These are phyloP conservation scores for Irpex lacteus DNA, from an alignment of 1,284 basidiomycete species.

Conservation along the genomic window DNA sequence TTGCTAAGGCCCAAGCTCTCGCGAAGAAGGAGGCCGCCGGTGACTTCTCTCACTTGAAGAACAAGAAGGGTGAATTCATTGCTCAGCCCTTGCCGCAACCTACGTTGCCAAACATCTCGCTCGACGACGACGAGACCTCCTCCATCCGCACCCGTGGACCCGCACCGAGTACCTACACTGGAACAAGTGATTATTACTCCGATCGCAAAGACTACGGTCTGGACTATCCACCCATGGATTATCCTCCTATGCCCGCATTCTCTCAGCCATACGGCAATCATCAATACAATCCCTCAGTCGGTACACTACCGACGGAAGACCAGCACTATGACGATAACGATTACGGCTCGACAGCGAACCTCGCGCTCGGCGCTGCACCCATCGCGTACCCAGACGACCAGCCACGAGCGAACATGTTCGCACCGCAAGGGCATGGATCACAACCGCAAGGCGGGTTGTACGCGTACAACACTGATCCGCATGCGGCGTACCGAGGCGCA, in stretches of 20 bases:
- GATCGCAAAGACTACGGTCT: slow-evolving; percentile 42
- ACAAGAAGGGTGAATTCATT: slow-evolving; percentile 87
- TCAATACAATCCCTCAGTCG: slow-evolving; percentile 55
- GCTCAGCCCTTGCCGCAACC: slow-evolving; percentile 89
- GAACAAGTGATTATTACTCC: slow-evolving; percentile 52
- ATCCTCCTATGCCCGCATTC: slow-evolving; percentile 72
- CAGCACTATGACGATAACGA: slow-evolving; percentile 61
- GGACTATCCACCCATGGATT: slow-evolving; percentile 41
- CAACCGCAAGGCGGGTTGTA: slow-evolving; percentile 7
- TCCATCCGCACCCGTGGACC: slow-evolving; percentile 52
- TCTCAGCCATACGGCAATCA: slow-evolving; percentile 50
- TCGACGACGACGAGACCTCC: slow-evolving; percentile 75
- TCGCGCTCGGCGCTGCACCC: slow-evolving; percentile 53
- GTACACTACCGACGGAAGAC: slow-evolving; percentile 42
- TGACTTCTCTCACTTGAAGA: slow-evolving; percentile 89
- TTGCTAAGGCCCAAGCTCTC: slow-evolving; percentile 77
- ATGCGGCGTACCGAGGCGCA: slow-evolving; percentile 9
- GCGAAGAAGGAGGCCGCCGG: slow-evolving; percentile 90
- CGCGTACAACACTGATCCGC: slow-evolving; percentile 8
- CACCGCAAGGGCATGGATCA: slow-evolving; percentile 11
- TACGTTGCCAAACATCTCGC: slow-evolving; percentile 87
- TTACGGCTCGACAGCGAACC: slow-evolving; percentile 57
- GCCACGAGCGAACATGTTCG: slow-evolving; percentile 3
- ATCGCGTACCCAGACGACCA: slow-evolving; percentile 36
- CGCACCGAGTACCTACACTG: slow-evolving; percentile 50